phyloP scores from a whole-genome alignment of 2,329 filamentous ascomycete species.

The Hypoxylon sp. region DNA sequence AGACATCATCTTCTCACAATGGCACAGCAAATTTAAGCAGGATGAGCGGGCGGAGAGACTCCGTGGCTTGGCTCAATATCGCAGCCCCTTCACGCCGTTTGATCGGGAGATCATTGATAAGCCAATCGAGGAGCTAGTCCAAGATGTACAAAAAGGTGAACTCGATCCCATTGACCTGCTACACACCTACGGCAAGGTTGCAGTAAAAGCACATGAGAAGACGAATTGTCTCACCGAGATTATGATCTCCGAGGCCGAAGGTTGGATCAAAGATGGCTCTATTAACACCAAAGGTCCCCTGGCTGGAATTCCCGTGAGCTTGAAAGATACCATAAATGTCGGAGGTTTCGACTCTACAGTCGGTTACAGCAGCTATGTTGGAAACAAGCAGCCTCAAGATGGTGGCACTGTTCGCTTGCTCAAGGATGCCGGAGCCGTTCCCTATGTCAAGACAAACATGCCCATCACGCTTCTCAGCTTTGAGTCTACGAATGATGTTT shows the following conservation, averaged over 20 bases:
- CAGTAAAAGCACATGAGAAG: slow-evolving; percentile 84
- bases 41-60: slow-evolving; percentile 80
- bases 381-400: slow-evolving; percentile 76
- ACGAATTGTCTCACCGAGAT: slow-evolving; percentile 94
- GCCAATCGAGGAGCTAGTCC: slow-evolving; percentile 83
- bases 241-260: slow-evolving; percentile 82
- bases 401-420: slow-evolving; percentile 81
- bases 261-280: slow-evolving; percentile 72
- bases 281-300: slow-evolving; percentile 85
- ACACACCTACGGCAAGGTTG: slow-evolving; percentile 88
- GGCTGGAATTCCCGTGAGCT: slow-evolving; percentile 86
- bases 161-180: slow-evolving; percentile 80
- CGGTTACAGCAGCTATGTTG: slow-evolving; percentile 81
- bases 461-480: slow-evolving; percentile 90
- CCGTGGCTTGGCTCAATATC: slow-evolving; percentile 75
- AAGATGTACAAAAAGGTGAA: slow-evolving; percentile 79
- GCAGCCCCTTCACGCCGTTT: slow-evolving; percentile 71
- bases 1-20: slow-evolving; percentile 49
- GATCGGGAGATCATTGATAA: slow-evolving; percentile 79
- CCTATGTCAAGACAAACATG: slow-evolving; percentile 93
- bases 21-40: slow-evolving; percentile 81
- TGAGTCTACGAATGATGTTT: slow-evolving; percentile 83
- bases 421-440: slow-evolving; percentile 89
- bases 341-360: slow-evolving; percentile 87
- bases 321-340: slow-evolving; percentile 86